Base-by-base conservation (phyloP, 2,329 filamentous ascomycete species). In the Orbilia javanica region DNA sequence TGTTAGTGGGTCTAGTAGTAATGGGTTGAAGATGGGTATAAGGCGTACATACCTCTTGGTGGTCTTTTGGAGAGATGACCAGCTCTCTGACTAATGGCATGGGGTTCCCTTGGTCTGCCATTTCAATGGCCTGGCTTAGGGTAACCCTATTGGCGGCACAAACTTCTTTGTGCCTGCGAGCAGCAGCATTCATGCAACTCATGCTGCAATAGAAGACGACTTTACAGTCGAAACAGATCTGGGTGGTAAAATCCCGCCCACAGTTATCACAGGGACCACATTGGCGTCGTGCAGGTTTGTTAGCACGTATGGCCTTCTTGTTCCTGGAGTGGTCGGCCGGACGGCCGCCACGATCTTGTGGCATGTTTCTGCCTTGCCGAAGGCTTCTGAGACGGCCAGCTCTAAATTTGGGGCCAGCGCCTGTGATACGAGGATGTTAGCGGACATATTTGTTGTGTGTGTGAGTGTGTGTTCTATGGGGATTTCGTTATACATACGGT, bases 1-100 rank as follows among this genome's bases (percentile, higher is more conserved):
- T 44, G 22, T 63, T 27, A 44, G 36, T 18, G 4, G 7, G 27
- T 48, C 3, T 11, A 4, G n/a, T 36, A 25, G 46, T 52, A 8
- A 2, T 55, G 20, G 1, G 15, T 31, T 4, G 15, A 6, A 3
- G 11, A 20, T 18, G 15, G 15, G 15, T 27, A 36, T 18, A 13
- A 27, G 29, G 2, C 22, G 3, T 53, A 1, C 3, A 60, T 68
- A 77, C 73, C 8, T 70, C 73, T 29, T 63, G 65, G 27, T 53
- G 73, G 7, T 77, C 73, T 20, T 60, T 62, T 27, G 55, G 52
- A 22, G 36, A 22, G 55, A 60, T n/a, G 22, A 77, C 65, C 27
- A 71, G 15, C 25, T 77, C 73, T 31, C 65, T 77, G 10, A 77
- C 73, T 29, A 77, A 29, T 3, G 73, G 73, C 29, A 52, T 65